Base-by-base conservation (phyloP, 2,329 filamentous ascomycete species). In the Rachicladosporium sp. region DNA sequence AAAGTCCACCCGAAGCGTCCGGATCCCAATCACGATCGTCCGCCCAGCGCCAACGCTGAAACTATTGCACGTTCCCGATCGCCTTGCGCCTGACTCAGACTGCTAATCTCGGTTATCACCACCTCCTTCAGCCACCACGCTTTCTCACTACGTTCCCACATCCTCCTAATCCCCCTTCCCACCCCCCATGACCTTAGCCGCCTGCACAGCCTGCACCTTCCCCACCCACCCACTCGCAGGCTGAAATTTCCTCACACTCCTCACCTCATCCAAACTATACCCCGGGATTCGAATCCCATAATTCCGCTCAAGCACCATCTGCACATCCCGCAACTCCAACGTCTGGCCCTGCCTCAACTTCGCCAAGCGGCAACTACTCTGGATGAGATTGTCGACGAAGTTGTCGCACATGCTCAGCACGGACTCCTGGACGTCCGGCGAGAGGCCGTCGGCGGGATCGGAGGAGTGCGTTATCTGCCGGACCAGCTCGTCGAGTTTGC, bases 161-260 rank as follows among this genome's bases (percentile, higher is more conserved):
- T n/a, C n/a, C n/a, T n/a, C n/a, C 31, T 37, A 42, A 31, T 35
- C 40, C 30, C 38, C 45, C 35, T 46, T 48, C 11, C 64, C 65
- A 6, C 62, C 62, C 41, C 65, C 65, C 65, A 70, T 71, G 43
- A 66, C 87, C 68, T 96, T 96, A 35, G 87, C 86, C 2, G 88
- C 89, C 64, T 94, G 87, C 10, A 98, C 82, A 15, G 91, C 89
- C 54, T 87, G 89, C 81, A 98, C 93, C 71, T 98, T 98, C 50
- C 83, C 81, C 46, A 91, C 89, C 87, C 91, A 98, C 13, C 78
- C 83, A 10, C 81, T 69, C 12, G 86, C 80, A 2, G 91, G 91
- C 58, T 91, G 82, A 38, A 93, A 82, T 68, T 95, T 95, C 59
- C 88, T 80, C 23, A 96, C 89, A 0, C 87, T 95, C 42, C 91